Evolutionary conservation across 2,329 filamentous ascomycete species (phyloP).

Genomic region (Diplodia scrobiculata): DNA sequence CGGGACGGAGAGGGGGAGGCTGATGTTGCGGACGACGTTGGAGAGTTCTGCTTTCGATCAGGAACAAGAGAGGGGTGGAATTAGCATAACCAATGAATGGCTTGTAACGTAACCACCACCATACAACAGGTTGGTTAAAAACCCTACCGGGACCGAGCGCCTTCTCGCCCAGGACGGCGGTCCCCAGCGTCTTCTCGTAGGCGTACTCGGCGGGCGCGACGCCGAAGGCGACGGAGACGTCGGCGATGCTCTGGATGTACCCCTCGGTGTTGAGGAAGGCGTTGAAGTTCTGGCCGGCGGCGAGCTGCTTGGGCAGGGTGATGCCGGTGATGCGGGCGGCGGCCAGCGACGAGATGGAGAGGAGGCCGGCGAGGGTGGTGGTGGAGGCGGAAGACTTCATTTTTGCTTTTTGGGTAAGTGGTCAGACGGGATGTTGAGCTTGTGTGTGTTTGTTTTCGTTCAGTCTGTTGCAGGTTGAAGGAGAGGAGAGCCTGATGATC

Average conservation of each 20-base stretch:
- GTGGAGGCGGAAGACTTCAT: constrained; percentile 33
- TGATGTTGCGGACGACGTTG: constrained; percentile 37
- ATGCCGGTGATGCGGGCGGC: constrained; percentile 51
- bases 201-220: constrained; percentile 36
- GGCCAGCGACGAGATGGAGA: constrained; percentile 33
- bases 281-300: constrained; percentile 44
- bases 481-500: too few relatives aligned
- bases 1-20: constrained; percentile 33
- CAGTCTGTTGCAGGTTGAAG: too few relatives aligned
- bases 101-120: too few relatives aligned
- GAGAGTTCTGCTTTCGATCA: constrained; percentile 21
- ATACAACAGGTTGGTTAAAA: not conserved
- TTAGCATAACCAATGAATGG: not conserved
- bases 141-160: not conserved
- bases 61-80: not conserved
- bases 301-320: constrained; percentile 49
- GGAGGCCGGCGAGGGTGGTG: constrained; percentile 30
- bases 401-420: not conserved
- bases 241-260: constrained; percentile 51
- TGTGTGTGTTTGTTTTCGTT: not conserved
- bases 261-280: constrained; percentile 46
- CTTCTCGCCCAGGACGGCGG: constrained; percentile 1
- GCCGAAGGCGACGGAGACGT: constrained; percentile 52
- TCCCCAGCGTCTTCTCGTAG: constrained; percentile 39
- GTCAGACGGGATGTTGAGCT: not conserved